phyloP scores from a whole-genome alignment of 495 filamentous ascomycete genomes.

The Hyaloscypha hepaticicola region DNA sequence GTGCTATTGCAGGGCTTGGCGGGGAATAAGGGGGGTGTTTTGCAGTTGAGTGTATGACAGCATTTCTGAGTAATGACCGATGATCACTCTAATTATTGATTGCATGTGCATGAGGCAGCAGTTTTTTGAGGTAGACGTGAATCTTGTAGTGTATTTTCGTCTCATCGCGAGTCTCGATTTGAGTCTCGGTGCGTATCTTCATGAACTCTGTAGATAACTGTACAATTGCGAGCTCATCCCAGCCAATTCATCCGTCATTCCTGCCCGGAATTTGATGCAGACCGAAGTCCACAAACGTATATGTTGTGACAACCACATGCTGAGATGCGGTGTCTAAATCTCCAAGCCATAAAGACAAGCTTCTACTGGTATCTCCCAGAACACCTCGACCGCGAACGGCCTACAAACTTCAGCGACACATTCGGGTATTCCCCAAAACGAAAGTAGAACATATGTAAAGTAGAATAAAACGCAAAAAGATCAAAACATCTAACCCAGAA shows the following conservation, averaged over 20 bases:
- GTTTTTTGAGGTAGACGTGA: slow-evolving; percentile 14
- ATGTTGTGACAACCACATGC: slow-evolving; percentile 1
- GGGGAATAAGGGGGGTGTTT: not conserved
- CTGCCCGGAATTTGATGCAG: not conserved
- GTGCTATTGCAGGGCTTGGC: not conserved
- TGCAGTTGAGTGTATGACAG: not conserved
- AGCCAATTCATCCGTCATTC: not conserved
- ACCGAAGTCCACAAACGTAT: not conserved
- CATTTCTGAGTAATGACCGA: not conserved
- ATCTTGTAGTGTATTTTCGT: slow-evolving; percentile 25
- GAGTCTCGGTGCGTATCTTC: slow-evolving; percentile 9
- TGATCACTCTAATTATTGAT: not conserved
- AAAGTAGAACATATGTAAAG: not conserved
- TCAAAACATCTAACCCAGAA: slow-evolving; percentile 17
- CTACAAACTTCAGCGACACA: not conserved
- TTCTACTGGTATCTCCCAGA: slow-evolving; percentile 1
- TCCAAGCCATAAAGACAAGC: not conserved
- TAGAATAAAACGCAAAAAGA: not conserved
- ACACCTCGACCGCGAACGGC: not conserved
- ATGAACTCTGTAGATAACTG: slow-evolving; percentile 6
- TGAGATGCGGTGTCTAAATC: not conserved
- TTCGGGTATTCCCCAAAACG: not conserved
- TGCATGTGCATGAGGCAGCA: not conserved
- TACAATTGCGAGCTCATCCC: not conserved
- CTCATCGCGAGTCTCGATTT: not conserved